Evolutionary conservation across 164 flowering plant genomes (phyloP).

Genomic region (Liriodendron chinense): DNA sequence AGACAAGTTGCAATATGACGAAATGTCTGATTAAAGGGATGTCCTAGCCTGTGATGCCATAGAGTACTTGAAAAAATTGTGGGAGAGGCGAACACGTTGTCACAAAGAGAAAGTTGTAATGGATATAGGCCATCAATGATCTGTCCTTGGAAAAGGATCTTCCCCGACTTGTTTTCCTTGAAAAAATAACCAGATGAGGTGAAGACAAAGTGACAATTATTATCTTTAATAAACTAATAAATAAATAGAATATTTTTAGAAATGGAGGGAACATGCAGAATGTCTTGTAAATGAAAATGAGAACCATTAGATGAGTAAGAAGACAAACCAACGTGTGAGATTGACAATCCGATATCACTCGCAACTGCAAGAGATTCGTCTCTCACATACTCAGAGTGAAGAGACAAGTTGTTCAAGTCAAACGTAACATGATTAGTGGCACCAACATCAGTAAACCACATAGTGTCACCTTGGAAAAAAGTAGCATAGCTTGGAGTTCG

Average conservation of each 20-base stretch:
- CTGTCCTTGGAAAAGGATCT: too few species aligned
- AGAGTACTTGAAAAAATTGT: neutral
- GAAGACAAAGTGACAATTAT: too few species aligned
- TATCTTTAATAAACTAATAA: neutral
- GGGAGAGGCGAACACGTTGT: neutral
- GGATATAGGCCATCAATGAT: neutral
- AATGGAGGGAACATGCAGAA: neutral
- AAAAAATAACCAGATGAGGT: neutral
- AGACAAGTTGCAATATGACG: neutral
- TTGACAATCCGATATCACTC: neutral
- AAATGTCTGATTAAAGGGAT: neutral
- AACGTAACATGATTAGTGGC: neutral
- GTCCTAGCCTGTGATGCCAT: neutral
- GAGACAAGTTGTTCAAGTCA: neutral
- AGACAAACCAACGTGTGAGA: neutral
- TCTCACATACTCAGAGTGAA: too few species aligned
- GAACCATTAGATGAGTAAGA: neutral
- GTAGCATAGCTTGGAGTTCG: neutral
- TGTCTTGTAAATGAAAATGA: neutral
- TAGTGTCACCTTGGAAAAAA: neutral
- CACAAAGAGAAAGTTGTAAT: too few species aligned
- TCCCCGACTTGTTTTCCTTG: too few species aligned
- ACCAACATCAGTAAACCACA: neutral
- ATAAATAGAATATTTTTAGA: neutral
- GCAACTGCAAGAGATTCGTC: neutral